Percentiles rank a stretch among this genome's conserved stretches.
Evolutionary conservation across 805 yeast genomes (phyloP).

Genomic region (Komagataella mondaviorum): DNA sequence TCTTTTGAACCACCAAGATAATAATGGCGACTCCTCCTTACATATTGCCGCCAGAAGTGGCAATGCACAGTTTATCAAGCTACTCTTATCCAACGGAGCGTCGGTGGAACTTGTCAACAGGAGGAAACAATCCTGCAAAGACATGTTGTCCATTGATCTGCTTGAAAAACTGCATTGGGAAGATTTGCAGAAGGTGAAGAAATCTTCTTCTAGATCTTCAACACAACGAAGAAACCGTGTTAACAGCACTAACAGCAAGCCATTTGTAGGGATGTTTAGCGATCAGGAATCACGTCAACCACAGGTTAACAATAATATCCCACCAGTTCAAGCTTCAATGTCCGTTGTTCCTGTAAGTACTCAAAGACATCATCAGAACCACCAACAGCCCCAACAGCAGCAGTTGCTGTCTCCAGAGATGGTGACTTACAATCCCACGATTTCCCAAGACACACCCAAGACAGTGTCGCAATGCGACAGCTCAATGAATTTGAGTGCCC

Average conservation of each 20-base stretch:
- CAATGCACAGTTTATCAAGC: slow-evolving; percentile 28
- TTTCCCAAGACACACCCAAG: background rate
- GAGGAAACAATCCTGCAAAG: slow-evolving; percentile 3
- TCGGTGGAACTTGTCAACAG: slow-evolving; percentile 9
- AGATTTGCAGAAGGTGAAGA: background rate
- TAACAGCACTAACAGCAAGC: background rate
- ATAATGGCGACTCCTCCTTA: slow-evolving; percentile 73
- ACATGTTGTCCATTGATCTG: slow-evolving; percentile 5
- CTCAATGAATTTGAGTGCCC: background rate
- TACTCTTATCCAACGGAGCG: slow-evolving; percentile 34
- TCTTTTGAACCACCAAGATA: slow-evolving; percentile 64
- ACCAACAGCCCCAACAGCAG: background rate
- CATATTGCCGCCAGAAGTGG: slow-evolving; percentile 59
- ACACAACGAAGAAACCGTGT: background rate
- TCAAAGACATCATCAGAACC: background rate
- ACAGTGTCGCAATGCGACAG: background rate
- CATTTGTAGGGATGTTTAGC: background rate
- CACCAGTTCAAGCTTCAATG: background rate
- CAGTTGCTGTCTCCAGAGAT: background rate
- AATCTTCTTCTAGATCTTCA: background rate
- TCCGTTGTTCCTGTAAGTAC: background rate
- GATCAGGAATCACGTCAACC: background rate
- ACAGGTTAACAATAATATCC: background rate
- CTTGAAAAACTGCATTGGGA: slow-evolving; percentile 7
- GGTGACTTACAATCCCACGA: background rate